Evolutionary conservation across 495 filamentous ascomycete species (phyloP).

Genomic region (Durotheca rogersii): DNA sequence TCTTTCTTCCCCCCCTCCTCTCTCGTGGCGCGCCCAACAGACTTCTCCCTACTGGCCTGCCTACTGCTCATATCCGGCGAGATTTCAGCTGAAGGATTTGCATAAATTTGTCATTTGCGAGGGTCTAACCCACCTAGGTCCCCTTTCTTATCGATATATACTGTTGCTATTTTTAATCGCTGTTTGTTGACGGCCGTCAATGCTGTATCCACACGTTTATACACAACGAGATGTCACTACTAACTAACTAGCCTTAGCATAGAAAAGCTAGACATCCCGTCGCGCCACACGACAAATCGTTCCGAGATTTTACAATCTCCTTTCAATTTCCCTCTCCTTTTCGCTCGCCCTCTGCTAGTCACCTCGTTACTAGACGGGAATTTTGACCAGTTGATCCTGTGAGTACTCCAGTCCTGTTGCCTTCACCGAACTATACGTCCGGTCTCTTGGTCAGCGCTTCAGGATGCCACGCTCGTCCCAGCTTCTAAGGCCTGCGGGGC

Average conservation of each 20-base stretch:
- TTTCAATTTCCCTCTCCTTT: not conserved
- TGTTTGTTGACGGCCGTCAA: conserved; percentile 25
- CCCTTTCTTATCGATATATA: conserved; percentile 24
- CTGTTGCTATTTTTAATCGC: conserved; percentile 28
- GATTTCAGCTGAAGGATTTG: conserved; percentile 30
- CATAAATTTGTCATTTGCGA: conserved; percentile 20
- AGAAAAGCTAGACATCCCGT: conserved; percentile 20
- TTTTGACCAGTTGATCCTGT: conserved; percentile 4
- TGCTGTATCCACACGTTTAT: conserved; percentile 24
- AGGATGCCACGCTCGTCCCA: conserved; percentile 16
- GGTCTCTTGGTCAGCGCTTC: no score
- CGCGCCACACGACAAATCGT: conserved; percentile 3
- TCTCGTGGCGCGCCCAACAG: not conserved
- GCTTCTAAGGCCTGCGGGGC: conserved; percentile 25
- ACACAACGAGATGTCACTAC: conserved; percentile 7
- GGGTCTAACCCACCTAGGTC: not conserved
- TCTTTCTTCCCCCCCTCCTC: not conserved
- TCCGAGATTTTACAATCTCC: not conserved
- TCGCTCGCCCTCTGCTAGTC: not conserved
- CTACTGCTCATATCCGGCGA: conserved; percentile 9
- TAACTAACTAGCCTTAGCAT: conserved; percentile 18
- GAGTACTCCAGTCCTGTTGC: conserved; percentile 16
- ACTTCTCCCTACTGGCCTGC: conserved; percentile 2
- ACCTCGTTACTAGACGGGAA: not conserved
- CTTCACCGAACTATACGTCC: conserved; percentile 9